phyloP scores from a whole-genome alignment of 1,139 yeast species.

The Geotrichum klebahnii region DNA sequence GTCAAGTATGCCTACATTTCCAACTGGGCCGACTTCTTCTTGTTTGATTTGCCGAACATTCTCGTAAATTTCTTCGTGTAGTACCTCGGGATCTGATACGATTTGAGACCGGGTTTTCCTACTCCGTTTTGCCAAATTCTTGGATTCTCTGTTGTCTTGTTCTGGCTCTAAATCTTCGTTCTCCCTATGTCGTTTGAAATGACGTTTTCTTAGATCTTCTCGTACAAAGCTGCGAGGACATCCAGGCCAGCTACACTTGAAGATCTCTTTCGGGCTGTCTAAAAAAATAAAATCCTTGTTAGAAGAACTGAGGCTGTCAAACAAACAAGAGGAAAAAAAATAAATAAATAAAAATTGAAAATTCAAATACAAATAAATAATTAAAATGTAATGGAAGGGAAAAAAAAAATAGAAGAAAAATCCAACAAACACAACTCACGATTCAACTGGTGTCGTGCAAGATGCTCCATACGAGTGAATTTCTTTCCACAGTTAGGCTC shows the following conservation, averaged over 20 bases:
- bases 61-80: neutral
- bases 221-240: constrained; percentile 21
- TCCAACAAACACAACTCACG: too few species aligned
- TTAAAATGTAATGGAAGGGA: too few species aligned
- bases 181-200: constrained; percentile 17
- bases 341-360: too few species aligned
- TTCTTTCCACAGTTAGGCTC: constrained; percentile 56
- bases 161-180: neutral
- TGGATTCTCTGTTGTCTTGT: neutral
- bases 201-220: constrained; percentile 20
- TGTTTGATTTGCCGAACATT: neutral
- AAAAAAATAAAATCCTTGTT: too few species aligned
- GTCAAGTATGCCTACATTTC: too few species aligned
- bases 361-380: too few species aligned
- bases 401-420: too few species aligned
- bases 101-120: neutral
- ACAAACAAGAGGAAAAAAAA: too few species aligned
- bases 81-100: too few species aligned
- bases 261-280: constrained; percentile 21
- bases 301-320: too few species aligned
- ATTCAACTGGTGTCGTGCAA: constrained; percentile 25
- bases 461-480: constrained; percentile 52
- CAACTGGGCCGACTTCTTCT: too few species aligned
- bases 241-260: constrained; percentile 18
- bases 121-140: neutral